Percentiles rank a stretch among this genome's conserved stretches.
These are phyloP conservation scores for Globisporangium barbulae DNA, from an alignment of 352 stramenopile species.

Conservation along the genomic window DNA sequence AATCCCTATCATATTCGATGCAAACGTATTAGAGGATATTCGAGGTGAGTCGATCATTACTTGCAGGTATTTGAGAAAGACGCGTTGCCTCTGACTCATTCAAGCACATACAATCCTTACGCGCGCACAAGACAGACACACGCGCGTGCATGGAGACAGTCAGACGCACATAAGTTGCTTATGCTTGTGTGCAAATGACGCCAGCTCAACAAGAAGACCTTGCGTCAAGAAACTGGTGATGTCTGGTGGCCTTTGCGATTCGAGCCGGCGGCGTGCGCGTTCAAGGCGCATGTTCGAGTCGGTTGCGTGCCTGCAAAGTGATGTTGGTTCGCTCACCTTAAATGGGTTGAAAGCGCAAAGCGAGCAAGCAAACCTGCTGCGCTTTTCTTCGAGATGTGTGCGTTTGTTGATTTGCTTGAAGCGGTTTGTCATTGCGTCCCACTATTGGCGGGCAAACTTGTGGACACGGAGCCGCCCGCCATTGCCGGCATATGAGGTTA, in stretches of 20 bases:
- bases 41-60: neutral
- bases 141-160: neutral
- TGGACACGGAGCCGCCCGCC: constrained; percentile 6
- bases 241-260: neutral
- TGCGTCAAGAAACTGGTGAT: neutral
- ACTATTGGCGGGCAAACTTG: constrained; percentile 13
- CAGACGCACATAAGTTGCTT: neutral
- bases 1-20: neutral
- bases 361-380: neutral
- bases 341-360: constrained; percentile 11
- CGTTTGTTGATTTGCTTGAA: constrained; percentile 3
- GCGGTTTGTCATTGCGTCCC: constrained; percentile 9
- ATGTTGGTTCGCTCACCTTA: neutral
- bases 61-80: neutral
- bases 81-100: neutral
- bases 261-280: neutral
- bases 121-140: neutral
- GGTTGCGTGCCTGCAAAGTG: neutral
- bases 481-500: neutral
- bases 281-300: constrained; percentile 8
- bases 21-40: neutral
- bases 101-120: neutral
- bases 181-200: neutral
- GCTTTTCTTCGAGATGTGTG: neutral
- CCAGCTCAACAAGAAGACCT: neutral